A percentile compares a stretch with the other conserved stretches of the same genome.
Conservation (phyloP, 345 rosid genomes). For the Streptanthus diversifolius region DNA sequence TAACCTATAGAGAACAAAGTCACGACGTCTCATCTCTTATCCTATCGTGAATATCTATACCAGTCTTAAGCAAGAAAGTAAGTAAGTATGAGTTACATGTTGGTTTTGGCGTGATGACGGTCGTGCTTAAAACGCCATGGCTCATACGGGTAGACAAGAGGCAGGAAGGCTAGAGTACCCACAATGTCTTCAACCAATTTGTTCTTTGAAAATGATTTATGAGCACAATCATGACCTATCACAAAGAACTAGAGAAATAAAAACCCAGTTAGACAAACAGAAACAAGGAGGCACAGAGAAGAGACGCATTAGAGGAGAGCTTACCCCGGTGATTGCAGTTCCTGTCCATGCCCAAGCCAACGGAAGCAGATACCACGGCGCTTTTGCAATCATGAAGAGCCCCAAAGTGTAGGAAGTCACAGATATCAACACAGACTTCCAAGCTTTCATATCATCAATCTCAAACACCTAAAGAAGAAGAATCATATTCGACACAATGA, state of each 20-base stretch:
- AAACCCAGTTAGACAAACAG: background rate
- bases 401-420: slow-evolving; percentile 78
- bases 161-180: slow-evolving; percentile 88
- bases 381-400: slow-evolving; percentile 73
- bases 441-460: slow-evolving; percentile 79
- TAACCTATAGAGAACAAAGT: slow-evolving; percentile 48
- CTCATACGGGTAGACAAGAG: slow-evolving; percentile 86
- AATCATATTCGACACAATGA: background rate
- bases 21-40: background rate
- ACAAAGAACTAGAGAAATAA: slow-evolving; percentile 70
- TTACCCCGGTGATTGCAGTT: slow-evolving; percentile 85
- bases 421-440: slow-evolving; percentile 78
- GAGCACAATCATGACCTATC: slow-evolving; percentile 98
- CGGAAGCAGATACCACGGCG: slow-evolving; percentile 94
- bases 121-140: slow-evolving; percentile 98
- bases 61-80: background rate
- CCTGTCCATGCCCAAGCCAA: slow-evolving; percentile 99
- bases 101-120: slow-evolving; percentile 92
- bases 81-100: slow-evolving; percentile 52
- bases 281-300: background rate
- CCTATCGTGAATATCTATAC: background rate
- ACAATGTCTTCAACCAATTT: slow-evolving; percentile 88
- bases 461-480: slow-evolving; percentile 64
- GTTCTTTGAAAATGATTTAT: slow-evolving; percentile 86
- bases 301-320: background rate